Evolutionary conservation across 805 yeast genomes (phyloP).

Genomic region (Sugiyamaella qingdaonensis): DNA sequence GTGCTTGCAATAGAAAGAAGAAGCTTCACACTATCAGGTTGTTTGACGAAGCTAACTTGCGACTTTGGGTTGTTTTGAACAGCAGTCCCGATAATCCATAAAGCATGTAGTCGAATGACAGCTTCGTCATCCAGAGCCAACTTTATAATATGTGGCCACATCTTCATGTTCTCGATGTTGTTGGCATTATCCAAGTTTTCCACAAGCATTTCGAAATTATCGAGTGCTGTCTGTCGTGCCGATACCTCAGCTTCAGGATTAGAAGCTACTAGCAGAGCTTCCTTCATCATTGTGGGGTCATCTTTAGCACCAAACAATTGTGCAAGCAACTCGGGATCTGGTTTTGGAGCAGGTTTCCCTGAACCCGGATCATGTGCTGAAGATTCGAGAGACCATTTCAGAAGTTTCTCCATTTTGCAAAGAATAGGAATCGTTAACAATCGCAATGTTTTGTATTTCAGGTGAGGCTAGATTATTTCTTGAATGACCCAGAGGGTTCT

Average conservation of each 20-base stretch:
- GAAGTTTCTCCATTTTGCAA: slow-evolving; percentile 70
- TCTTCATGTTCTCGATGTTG: slow-evolving; percentile 73
- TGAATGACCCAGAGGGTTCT: background rate
- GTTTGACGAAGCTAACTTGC: slow-evolving; percentile 54
- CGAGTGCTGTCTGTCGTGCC: slow-evolving; percentile 70
- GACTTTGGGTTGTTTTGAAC: slow-evolving; percentile 83
- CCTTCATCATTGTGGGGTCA: slow-evolving; percentile 84
- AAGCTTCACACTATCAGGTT: slow-evolving; percentile 29
- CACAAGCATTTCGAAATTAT: slow-evolving; percentile 87
- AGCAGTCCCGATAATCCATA: slow-evolving; percentile 81
- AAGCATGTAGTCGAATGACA: slow-evolving; percentile 52
- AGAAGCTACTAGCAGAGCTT: slow-evolving; percentile 58
- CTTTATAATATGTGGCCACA: slow-evolving; percentile 71
- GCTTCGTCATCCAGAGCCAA: slow-evolving; percentile 45
- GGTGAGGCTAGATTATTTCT: background rate
- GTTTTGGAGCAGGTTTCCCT: slow-evolving; percentile 42
- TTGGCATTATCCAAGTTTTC: slow-evolving; percentile 95
- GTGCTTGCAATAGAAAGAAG: slow-evolving; percentile 28
- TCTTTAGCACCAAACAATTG: slow-evolving; percentile 82
- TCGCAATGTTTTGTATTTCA: too few relatives aligned
- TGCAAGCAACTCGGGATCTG: slow-evolving; percentile 74
- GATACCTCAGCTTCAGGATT: slow-evolving; percentile 59
- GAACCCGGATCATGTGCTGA: slow-evolving; percentile 52
- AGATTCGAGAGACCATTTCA: slow-evolving; percentile 88
- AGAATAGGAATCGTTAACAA: too few relatives aligned